Conservation (phyloP, 257 asterid genomes). For the Solanum etuberosum region DNA sequence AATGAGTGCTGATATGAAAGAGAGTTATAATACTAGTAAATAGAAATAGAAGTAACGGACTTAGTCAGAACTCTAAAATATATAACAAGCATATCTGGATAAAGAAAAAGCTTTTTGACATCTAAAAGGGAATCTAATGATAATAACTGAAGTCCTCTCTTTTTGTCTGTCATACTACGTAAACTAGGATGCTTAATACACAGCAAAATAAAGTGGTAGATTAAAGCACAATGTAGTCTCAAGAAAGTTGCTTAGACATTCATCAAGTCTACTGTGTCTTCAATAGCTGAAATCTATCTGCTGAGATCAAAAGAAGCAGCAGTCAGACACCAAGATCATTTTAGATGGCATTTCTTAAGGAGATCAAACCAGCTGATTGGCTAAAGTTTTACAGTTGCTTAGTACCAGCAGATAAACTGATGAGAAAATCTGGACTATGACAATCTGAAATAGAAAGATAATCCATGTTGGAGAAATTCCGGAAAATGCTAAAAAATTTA, state of each 20-base stretch:
- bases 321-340: neutral
- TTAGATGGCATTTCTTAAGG: neutral
- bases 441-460: neutral
- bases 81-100: neutral
- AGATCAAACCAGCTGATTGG: neutral
- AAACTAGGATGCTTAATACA: neutral
- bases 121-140: neutral
- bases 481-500: neutral
- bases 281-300: neutral
- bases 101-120: neutral
- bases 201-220: neutral
- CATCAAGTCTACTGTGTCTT: neutral
- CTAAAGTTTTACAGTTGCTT: neutral
- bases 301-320: neutral
- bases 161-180: neutral
- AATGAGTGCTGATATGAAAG: neutral
- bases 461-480: neutral
- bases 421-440: neutral
- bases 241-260: neutral
- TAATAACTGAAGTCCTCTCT: neutral
- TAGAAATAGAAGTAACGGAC: neutral
- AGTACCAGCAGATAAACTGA: neutral
- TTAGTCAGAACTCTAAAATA: neutral
- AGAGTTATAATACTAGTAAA: neutral
- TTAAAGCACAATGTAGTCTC: neutral